phyloP scores from a whole-genome alignment of 371 early-diverging fungal genomes.

The Mucor circinelloides region DNA sequence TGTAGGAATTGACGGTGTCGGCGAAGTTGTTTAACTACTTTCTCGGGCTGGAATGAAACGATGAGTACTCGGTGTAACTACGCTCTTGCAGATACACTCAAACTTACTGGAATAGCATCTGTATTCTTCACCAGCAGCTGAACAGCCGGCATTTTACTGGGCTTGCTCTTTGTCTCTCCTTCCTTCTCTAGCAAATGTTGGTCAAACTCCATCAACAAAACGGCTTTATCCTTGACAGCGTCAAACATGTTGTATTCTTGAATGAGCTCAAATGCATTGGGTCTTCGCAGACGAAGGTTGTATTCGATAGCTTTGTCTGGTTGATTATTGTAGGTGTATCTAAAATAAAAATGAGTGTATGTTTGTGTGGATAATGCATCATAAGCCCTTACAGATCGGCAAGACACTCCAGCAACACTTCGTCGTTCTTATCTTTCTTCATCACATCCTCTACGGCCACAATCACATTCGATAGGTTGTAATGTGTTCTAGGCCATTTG shows the following conservation, averaged over 20 bases:
- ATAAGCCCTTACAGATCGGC: constrained; percentile 70
- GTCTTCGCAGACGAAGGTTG: constrained; percentile 71
- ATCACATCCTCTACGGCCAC: constrained; percentile 75
- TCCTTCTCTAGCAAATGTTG: constrained; percentile 52
- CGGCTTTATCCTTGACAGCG: constrained; percentile 75
- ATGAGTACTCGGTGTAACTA: neutral
- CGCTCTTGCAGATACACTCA: neutral
- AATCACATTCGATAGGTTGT: constrained; percentile 72
- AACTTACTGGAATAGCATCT: constrained; percentile 77
- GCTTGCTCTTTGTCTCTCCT: constrained; percentile 20
- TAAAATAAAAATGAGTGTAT: constrained; percentile 22
- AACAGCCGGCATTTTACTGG: constrained; percentile 63
- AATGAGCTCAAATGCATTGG: constrained; percentile 77
- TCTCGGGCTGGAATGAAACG: constrained; percentile 45
- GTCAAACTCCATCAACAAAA: constrained; percentile 85
- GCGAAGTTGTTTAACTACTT: constrained; percentile 70
- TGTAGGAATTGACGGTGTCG: constrained; percentile 66
- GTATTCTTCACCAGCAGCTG: constrained; percentile 81
- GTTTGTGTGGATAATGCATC: neutral
- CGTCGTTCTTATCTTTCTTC: constrained; percentile 55
- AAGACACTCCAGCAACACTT: constrained; percentile 67
- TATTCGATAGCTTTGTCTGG: constrained; percentile 83
- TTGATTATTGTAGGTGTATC: constrained; percentile 70
- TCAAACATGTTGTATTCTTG: constrained; percentile 78
- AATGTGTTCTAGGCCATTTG: constrained; percentile 79